A percentile compares a stretch with the other conserved stretches of the same genome.
Evolutionary conservation across 352 stramenopile species (phyloP).

Genomic region (Globisporangium sylvaticum): DNA sequence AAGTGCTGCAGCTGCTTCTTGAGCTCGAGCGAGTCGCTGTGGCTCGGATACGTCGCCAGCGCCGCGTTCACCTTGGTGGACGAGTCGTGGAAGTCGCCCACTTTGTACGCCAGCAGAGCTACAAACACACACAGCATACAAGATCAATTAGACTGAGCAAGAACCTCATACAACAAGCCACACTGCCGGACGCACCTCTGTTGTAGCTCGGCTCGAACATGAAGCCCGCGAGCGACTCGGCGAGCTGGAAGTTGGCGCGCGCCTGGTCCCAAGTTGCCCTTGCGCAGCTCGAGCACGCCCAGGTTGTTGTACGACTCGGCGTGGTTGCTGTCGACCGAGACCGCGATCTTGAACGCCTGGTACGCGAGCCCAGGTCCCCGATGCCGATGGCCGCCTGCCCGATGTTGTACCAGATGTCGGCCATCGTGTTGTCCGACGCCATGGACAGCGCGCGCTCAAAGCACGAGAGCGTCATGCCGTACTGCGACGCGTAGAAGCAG

Average conservation of each 20-base stretch:
- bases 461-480: conserved; percentile 93
- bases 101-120: conserved; percentile 89
- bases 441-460: conserved; percentile 89
- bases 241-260: conserved; percentile 76
- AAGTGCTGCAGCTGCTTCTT: conserved; percentile 85
- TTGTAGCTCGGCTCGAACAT: conserved; percentile 93
- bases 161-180: neutral
- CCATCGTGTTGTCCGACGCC: conserved; percentile 87
- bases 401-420: conserved; percentile 95
- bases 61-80: conserved; percentile 85
- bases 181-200: conserved; percentile 32
- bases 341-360: conserved; percentile 92
- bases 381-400: conserved; percentile 91
- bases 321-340: conserved; percentile 90
- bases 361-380: conserved; percentile 90
- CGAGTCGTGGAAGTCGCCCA: conserved; percentile 89
- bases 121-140: conserved; percentile 1
- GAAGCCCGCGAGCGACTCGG: conserved; percentile 76
- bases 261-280: conserved; percentile 87
- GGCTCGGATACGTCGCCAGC: conserved; percentile 68
- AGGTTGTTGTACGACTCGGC: conserved; percentile 92
- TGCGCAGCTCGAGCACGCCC: conserved; percentile 86
- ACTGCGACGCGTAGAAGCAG: conserved; percentile 93
- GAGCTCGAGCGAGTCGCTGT: conserved; percentile 88
- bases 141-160: conserved; percentile 9